Base-by-base conservation (phyloP, 306 rosid genomes). In the Quercus alba region DNA sequence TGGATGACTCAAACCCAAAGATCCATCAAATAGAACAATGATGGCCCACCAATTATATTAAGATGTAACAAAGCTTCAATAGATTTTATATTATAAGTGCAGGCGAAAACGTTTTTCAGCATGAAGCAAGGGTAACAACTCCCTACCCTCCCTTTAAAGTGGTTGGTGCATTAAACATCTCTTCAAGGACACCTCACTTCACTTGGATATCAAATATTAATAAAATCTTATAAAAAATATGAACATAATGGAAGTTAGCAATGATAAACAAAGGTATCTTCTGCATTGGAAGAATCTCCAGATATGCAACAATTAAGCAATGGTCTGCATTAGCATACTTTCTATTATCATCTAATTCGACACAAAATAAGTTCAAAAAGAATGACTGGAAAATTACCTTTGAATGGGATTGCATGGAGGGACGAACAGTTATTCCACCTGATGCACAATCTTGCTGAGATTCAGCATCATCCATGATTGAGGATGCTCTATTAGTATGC, bases 341-440 rank as follows among this genome's bases (percentile, higher is more conserved):
- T 64, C 28, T 52, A 14, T n/a, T 18, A 57, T 38, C 71, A 70
- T 58, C n/a, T 13, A 61, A 52, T 38, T 56, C 26, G 56, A 73
- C 68, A 15, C 58, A 30, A 20, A 31, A 70, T 5, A 70, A 70
- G 2, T 20, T 18, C 4, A 63, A 66, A n/a, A 6, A 33, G 38
- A 73, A 70, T 56, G 17, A 54, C 23, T 19, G 61, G 69, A 79
- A 84, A 70, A 71, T 52, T 21, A 94, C 98, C 96, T 88, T 83
- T 15, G 75, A 79, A 35, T 78, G 78, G 75, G 92, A 73, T 74
- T 46, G 80, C 70, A 57, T 62, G 30, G 77, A 30, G 23, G 78
- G 49, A 2, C 2, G 74, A 30, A 57, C n/a, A 79, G 68, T 80
- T 76, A 73, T 87, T 78, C 84, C 81, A 23, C 77, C 78, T 59